Conservation (phyloP, 2,329 filamentous ascomycete species). For the Botryosphaeria dothidea region DNA sequence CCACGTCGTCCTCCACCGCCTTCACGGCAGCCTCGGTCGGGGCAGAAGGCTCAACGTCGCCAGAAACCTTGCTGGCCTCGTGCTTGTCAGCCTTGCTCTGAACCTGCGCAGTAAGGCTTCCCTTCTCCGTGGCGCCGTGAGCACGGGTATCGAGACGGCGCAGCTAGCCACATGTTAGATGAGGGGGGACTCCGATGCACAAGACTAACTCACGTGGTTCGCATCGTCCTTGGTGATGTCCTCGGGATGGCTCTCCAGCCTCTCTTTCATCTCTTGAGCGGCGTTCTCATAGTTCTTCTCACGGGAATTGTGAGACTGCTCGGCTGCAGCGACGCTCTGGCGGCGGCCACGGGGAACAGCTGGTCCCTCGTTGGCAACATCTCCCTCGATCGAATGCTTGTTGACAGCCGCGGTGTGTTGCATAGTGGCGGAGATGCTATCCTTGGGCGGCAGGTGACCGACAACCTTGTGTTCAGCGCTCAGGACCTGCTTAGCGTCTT, state of each 20-base stretch:
- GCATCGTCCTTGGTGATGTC: slow-evolving; percentile 34
- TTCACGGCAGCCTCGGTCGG: not conserved
- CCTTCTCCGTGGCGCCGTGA: slow-evolving; percentile 33
- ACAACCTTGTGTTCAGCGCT: slow-evolving; percentile 14
- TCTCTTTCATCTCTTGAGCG: slow-evolving; percentile 28
- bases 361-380: not conserved
- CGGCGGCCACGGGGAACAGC: not conserved
- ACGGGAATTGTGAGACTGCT: slow-evolving; percentile 34
- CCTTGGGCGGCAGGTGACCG: slow-evolving; percentile 11
- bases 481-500: slow-evolving; percentile 32
- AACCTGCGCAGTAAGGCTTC: slow-evolving; percentile 34
- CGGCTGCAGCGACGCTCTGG: slow-evolving; percentile 22
- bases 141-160: slow-evolving; percentile 29
- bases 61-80: not conserved
- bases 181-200: not conserved
- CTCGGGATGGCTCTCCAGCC: slow-evolving; percentile 35
- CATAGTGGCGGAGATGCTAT: slow-evolving; percentile 7
- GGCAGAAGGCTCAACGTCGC: not conserved
- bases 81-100: slow-evolving; percentile 33
- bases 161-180: slow-evolving; percentile 26
- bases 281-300: slow-evolving; percentile 33
- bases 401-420: slow-evolving; percentile 28
- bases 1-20: not conserved
- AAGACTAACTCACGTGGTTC: slow-evolving; percentile 21
- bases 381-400: slow-evolving; percentile 23